phyloP scores from a whole-genome alignment of 225 moss, liverwort and hornwort species.

The Anthoceros angustus region DNA sequence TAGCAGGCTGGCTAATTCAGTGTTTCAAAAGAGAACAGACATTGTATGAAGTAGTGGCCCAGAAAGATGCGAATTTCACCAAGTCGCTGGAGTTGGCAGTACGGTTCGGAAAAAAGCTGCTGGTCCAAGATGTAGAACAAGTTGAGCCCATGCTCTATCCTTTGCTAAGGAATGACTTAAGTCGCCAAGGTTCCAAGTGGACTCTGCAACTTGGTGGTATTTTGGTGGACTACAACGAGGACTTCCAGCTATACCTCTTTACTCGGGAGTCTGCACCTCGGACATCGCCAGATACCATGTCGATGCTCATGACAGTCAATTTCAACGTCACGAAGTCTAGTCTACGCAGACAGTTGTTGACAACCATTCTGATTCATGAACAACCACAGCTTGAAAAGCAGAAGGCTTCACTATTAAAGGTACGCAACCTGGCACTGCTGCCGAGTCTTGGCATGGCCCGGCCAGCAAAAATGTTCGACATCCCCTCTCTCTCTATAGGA shows the following conservation, averaged over 20 bases:
- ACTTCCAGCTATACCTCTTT: slow-evolving; percentile 18
- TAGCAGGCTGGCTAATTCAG: slow-evolving; percentile 14
- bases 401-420: slow-evolving; percentile 19
- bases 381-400: slow-evolving; percentile 21
- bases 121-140: slow-evolving; percentile 23
- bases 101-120: slow-evolving; percentile 18
- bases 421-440: neutral
- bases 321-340: slow-evolving; percentile 18
- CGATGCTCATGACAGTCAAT: slow-evolving; percentile 15
- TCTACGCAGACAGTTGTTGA: slow-evolving; percentile 19
- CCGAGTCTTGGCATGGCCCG: neutral
- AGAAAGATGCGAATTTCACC: slow-evolving; percentile 15
- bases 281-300: slow-evolving; percentile 14
- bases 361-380: slow-evolving; percentile 15
- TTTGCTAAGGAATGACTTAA: slow-evolving; percentile 16
- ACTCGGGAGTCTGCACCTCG: slow-evolving; percentile 15
- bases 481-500: neutral
- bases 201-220: slow-evolving; percentile 16
- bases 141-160: slow-evolving; percentile 21
- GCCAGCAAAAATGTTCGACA: too few species aligned
- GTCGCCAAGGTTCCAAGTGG: slow-evolving; percentile 18
- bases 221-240: slow-evolving; percentile 15
- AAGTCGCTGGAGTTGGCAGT: slow-evolving; percentile 20
- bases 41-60: slow-evolving; percentile 16
- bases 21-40: slow-evolving; percentile 8